Evolutionary conservation across 1,284 basidiomycete species (phyloP).

Genomic region (Somion occarium): DNA sequence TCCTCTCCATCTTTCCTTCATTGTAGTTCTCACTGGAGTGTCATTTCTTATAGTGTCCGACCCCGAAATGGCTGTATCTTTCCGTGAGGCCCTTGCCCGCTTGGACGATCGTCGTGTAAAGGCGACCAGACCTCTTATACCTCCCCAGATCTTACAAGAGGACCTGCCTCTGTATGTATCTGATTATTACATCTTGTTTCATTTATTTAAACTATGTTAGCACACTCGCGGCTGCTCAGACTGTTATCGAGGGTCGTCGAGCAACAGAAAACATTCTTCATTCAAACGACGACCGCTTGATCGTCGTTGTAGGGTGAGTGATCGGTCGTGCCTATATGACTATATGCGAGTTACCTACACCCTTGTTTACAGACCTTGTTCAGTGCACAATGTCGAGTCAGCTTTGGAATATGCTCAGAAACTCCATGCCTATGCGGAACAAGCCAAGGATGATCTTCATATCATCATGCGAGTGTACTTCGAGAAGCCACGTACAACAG

Average conservation of each 20-base stretch:
- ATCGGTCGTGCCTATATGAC: background rate
- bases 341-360: slow-evolving; percentile 9
- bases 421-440: slow-evolving; percentile 78
- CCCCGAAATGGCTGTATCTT: slow-evolving; percentile 48
- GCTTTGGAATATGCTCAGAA: slow-evolving; percentile 82
- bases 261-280: slow-evolving; percentile 75
- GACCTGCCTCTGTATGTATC: slow-evolving; percentile 68
- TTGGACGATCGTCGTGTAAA: slow-evolving; percentile 88
- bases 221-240: slow-evolving; percentile 69
- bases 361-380: slow-evolving; percentile 69
- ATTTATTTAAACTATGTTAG: slow-evolving; percentile 34
- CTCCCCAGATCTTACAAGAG: slow-evolving; percentile 89
- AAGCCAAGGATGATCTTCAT: slow-evolving; percentile 80
- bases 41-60: slow-evolving; percentile 30
- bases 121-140: slow-evolving; percentile 82
- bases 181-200: background rate
- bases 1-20: background rate
- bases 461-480: slow-evolving; percentile 99
- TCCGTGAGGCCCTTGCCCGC: slow-evolving; percentile 72
- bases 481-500: slow-evolving; percentile 93
- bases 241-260: slow-evolving; percentile 81
- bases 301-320: slow-evolving; percentile 83
- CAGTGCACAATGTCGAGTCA: slow-evolving; percentile 84
- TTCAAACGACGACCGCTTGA: slow-evolving; percentile 84
- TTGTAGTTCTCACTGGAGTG: background rate